Conservation (phyloP, 2,329 filamentous ascomycete genomes). For the Westerdykella sp. region DNA sequence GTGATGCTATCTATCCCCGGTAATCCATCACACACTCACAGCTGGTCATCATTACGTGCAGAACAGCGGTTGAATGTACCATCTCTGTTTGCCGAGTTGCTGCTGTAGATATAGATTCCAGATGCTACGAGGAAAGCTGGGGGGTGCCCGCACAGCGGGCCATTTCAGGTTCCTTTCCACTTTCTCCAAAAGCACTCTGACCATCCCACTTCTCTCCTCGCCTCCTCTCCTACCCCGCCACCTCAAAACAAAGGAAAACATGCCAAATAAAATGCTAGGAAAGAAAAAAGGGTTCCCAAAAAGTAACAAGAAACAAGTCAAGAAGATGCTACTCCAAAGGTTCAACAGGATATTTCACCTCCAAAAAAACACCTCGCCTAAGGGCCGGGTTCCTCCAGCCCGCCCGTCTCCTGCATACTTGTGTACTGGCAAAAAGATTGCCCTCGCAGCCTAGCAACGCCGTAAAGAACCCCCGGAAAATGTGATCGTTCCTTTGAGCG, state of each 20-base stretch:
- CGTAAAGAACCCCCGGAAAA: slow-evolving; percentile 24
- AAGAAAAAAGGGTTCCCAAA: slow-evolving; percentile 6
- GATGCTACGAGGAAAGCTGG: slow-evolving; percentile 19
- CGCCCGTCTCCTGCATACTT: slow-evolving; percentile 20
- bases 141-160: slow-evolving; percentile 31
- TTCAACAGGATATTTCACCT: slow-evolving; percentile 15
- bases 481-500: slow-evolving; percentile 34
- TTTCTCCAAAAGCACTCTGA: slow-evolving; percentile 13
- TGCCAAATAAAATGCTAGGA: slow-evolving; percentile 3
- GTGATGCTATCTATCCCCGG: too few species aligned
- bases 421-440: slow-evolving; percentile 2
- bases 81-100: slow-evolving; percentile 8
- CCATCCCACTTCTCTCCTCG: not conserved
- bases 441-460: slow-evolving; percentile 28
- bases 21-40: too few species aligned
- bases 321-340: slow-evolving; percentile 6
- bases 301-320: slow-evolving; percentile 11
- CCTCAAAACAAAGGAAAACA: slow-evolving; percentile 3
- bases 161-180: slow-evolving; percentile 3
- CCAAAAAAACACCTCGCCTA: slow-evolving; percentile 8
- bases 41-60: too few species aligned
- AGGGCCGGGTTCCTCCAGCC: slow-evolving; percentile 29
- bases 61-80: too few species aligned
- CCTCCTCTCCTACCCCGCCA: too few species aligned
- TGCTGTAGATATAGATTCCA: slow-evolving; percentile 17